phyloP scores from a whole-genome alignment of 208 protist species.

The Trypanosomatidae sp. region DNA sequence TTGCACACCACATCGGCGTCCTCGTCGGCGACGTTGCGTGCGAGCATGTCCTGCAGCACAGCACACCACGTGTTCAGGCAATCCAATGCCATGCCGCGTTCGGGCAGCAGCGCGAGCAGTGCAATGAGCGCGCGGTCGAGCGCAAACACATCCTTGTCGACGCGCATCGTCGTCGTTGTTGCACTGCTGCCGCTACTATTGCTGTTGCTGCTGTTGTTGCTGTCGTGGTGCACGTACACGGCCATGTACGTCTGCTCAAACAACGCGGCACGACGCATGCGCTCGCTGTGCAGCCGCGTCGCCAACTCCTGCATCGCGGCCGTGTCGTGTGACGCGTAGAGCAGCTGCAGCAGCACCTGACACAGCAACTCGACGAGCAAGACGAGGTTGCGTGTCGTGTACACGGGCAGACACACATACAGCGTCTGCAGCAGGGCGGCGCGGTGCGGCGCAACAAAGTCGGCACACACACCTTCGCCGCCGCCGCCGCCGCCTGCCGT shows the following conservation, averaged over 20 bases:
- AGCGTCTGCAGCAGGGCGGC: conserved; percentile 15
- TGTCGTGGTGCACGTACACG: too few species aligned
- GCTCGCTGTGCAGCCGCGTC: too few species aligned
- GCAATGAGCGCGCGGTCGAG: conserved; percentile 53
- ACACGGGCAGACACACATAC: conserved; percentile 49
- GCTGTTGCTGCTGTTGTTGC: too few species aligned
- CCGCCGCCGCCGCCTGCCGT: too few species aligned
- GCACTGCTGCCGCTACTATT: conserved; percentile 27
- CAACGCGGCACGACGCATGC: too few species aligned
- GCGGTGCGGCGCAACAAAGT: conserved; percentile 9
- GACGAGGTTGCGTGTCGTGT: conserved; percentile 55
- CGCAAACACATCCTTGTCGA: conserved; percentile 80
- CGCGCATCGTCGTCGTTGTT: conserved; percentile 18
- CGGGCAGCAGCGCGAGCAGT: conserved; percentile 20
- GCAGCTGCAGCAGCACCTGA: conserved; percentile 12
- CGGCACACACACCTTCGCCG: neutral
- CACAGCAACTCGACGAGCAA: conserved; percentile 42
- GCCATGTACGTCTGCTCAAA: too few species aligned
- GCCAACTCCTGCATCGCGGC: conserved; percentile 8
- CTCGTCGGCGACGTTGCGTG: conserved; percentile 39
- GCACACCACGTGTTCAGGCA: conserved; percentile 37
- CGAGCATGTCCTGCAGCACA: conserved; percentile 41
- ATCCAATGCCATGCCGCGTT: conserved; percentile 15
- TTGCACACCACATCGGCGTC: conserved; percentile 38
- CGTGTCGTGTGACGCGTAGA: conserved; percentile 5